phyloP scores from a whole-genome alignment of 2,329 filamentous ascomycete species.

The Myriosclerotinia curreyana region DNA sequence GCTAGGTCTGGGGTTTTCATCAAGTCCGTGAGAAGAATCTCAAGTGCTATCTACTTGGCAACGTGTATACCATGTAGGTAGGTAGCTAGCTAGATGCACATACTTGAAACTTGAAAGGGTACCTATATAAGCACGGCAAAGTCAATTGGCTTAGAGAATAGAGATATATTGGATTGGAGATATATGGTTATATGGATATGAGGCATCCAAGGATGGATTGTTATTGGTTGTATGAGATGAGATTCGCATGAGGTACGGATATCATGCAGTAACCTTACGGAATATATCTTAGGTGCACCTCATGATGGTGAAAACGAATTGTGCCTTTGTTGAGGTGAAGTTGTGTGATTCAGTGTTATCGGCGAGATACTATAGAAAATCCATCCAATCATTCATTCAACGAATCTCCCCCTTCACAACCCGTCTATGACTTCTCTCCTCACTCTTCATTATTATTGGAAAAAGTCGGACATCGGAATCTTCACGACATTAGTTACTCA shows the following conservation, averaged over 20 bases:
- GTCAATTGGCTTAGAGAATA: not conserved
- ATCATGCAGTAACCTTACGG: no score
- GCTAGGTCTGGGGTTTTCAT: no score
- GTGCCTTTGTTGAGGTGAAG: not conserved
- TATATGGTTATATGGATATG: no score
- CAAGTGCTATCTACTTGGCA: slow-evolving; percentile 14
- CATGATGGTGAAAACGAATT: not conserved
- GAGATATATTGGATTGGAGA: not conserved
- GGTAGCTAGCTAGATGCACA: not conserved
- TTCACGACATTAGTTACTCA: not conserved
- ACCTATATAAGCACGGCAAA: not conserved
- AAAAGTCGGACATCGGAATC: not conserved
- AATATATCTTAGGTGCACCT: not conserved
- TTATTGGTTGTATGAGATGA: slow-evolving; percentile 2
- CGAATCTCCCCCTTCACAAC: not conserved
- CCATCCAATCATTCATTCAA: no score
- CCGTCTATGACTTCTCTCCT: not conserved
- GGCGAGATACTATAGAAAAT: not conserved
- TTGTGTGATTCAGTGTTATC: not conserved
- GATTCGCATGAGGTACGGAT: no score
- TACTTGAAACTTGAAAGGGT: no score
- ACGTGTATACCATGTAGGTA: not conserved
- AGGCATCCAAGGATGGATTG: not conserved
- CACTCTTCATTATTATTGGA: slow-evolving; percentile 1
- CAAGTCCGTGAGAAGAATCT: no score